Evolutionary conservation across 768 basidiomycete genomes (phyloP).

Genomic region (Suillus discolor): DNA sequence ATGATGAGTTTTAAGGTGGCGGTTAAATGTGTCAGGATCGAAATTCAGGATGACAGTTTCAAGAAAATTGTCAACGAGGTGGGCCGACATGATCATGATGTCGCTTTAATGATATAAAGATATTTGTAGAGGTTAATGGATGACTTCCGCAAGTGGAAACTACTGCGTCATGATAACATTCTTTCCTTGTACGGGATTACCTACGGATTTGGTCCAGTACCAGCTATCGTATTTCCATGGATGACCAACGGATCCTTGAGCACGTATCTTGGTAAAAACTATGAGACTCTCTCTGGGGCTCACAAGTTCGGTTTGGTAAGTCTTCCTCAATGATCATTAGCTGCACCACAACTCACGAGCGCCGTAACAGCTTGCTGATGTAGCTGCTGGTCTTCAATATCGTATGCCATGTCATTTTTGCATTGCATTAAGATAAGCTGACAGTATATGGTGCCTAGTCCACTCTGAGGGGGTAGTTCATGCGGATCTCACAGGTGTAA

Average conservation of each 20-base stretch:
- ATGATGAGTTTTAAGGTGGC: conserved; percentile 21
- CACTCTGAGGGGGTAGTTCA: neutral
- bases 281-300: neutral
- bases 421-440: neutral
- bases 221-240: conserved; percentile 25
- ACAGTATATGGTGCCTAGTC: neutral
- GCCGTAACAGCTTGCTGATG: conserved; percentile 7
- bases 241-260: conserved; percentile 18
- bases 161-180: conserved; percentile 41
- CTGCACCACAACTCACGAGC: neutral
- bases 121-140: neutral
- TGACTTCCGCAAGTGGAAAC: neutral
- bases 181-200: conserved; percentile 38
- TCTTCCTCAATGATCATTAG: neutral
- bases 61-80: conserved; percentile 20
- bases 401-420: conserved; percentile 3
- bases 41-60: conserved; percentile 9
- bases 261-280: conserved; percentile 16
- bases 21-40: conserved; percentile 29
- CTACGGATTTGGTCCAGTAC: conserved; percentile 23
- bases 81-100: neutral
- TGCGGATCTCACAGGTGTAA: conserved; percentile 7
- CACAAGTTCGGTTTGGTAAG: conserved; percentile 4
- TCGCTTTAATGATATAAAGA: neutral
- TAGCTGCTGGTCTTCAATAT: conserved; percentile 13